These are phyloP conservation scores for Chlamydomonas applanata DNA, from an alignment of 139 green algal genomes.

Conservation along the genomic window DNA sequence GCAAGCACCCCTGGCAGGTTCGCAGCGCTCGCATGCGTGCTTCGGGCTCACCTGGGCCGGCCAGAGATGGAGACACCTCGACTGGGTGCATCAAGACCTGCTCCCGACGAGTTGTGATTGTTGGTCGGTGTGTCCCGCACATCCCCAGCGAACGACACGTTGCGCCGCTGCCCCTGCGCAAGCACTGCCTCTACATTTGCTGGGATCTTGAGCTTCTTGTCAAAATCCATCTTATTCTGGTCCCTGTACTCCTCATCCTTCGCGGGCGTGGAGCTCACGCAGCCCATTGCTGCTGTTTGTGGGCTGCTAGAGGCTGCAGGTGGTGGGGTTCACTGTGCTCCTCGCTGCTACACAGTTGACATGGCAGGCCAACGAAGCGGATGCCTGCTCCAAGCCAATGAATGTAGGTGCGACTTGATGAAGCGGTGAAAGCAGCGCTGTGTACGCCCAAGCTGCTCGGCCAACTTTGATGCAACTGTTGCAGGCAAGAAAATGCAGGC, in stretches of 20 bases:
- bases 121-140: slow-evolving; percentile 1
- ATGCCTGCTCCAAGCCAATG: no score
- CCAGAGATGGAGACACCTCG: background rate
- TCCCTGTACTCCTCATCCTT: background rate
- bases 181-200: background rate
- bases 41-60: slow-evolving; percentile 1
- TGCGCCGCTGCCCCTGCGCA: background rate
- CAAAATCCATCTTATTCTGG: background rate
- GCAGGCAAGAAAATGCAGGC: no score
- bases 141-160: slow-evolving; percentile 4
- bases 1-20: no score
- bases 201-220: background rate
- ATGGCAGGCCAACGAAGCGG: no score
- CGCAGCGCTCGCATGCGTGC: no score
- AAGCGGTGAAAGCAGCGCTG: no score
- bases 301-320: no score
- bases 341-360: no score
- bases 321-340: no score
- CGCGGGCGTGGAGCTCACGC: slow-evolving; percentile 2
- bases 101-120: background rate
- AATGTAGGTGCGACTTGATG: no score
- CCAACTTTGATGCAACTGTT: no score
- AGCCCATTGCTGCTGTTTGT: slow-evolving; percentile 1
- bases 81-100: background rate
- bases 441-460: no score